A percentile compares a stretch with the other conserved stretches of the same genome.
Conservation (phyloP, 495 filamentous ascomycete genomes). For the Tetracladium setigerum region DNA sequence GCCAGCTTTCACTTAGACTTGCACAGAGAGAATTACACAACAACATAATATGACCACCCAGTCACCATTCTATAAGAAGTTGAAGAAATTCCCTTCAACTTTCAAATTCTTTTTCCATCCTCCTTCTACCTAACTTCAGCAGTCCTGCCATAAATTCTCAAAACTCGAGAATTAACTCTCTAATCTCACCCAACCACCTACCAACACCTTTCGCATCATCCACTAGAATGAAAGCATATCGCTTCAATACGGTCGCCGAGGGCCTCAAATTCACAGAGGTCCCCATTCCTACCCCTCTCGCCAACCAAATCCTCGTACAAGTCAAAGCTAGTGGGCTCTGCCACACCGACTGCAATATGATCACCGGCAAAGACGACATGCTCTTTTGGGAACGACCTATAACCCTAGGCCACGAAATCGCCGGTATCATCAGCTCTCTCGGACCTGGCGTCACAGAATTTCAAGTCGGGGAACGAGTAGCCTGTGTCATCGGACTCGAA, state of each 20-base stretch:
- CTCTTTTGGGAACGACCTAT: conserved; percentile 1
- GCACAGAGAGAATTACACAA: no score
- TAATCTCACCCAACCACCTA: no score
- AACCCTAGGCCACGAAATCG: conserved; percentile 3
- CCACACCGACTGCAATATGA: conserved; percentile 3
- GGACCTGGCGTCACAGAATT: neutral
- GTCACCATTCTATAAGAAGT: no score
- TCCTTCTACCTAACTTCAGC: no score
- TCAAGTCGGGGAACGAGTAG: conserved; percentile 2
- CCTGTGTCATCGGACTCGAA: neutral
- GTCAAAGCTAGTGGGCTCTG: conserved; percentile 5
- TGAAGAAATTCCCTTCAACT: no score
- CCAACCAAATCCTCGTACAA: conserved; percentile 1
- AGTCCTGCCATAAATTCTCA: no score
- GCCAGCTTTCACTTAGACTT: no score
- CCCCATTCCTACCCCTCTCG: neutral
- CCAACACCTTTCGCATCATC: no score
- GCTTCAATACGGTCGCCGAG: neutral
- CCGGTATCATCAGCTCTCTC: neutral
- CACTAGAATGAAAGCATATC: conserved; percentile 6
- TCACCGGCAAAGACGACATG: neutral
- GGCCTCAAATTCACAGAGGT: neutral
- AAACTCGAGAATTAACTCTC: no score
- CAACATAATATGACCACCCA: no score
- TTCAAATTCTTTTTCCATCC: no score